Evolutionary conservation across 2,329 filamentous ascomycete species (phyloP).

Genomic region (Pochonia chlamydosporia): DNA sequence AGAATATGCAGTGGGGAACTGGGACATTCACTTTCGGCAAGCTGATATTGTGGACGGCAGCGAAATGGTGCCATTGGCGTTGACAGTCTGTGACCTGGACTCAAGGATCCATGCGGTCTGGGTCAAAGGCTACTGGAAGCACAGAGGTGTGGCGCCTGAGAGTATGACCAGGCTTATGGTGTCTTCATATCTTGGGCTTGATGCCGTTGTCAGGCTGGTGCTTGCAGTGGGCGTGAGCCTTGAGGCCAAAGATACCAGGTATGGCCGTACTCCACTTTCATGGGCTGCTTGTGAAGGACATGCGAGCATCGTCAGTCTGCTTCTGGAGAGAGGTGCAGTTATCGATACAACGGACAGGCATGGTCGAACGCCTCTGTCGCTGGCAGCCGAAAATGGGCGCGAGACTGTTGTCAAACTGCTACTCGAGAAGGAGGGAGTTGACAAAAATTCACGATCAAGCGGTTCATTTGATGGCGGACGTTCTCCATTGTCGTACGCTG

Average conservation of each 20-base stretch:
- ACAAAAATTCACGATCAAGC: not conserved
- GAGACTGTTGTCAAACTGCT: conserved; percentile 6
- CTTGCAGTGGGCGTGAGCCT: not conserved
- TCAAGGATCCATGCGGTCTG: conserved; percentile 8
- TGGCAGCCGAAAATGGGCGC: conserved; percentile 6
- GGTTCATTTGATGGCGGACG: not conserved
- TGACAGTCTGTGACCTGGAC: conserved; percentile 10
- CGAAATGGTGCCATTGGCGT: conserved; percentile 4
- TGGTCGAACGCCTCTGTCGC: conserved; percentile 1
- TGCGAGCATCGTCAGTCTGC: conserved; percentile 4
- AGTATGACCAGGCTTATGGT: conserved; percentile 6
- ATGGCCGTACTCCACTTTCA: conserved; percentile 1
- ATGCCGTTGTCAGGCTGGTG: not conserved
- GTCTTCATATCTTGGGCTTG: not conserved
- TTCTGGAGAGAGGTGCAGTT: not conserved
- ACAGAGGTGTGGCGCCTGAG: not conserved
- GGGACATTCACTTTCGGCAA: conserved; percentile 16
- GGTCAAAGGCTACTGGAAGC: not conserved
- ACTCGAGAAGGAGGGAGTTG: conserved; percentile 5
- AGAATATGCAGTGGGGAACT: conserved; percentile 16
- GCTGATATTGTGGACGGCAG: conserved; percentile 6
- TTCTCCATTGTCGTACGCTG: too few relatives aligned
- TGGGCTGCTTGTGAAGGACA: conserved; percentile 8
- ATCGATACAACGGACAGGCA: conserved; percentile 2
- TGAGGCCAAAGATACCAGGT: conserved; percentile 1